Conservation (phyloP, 495 filamentous ascomycete genomes). For the Aspergillus diversus region DNA sequence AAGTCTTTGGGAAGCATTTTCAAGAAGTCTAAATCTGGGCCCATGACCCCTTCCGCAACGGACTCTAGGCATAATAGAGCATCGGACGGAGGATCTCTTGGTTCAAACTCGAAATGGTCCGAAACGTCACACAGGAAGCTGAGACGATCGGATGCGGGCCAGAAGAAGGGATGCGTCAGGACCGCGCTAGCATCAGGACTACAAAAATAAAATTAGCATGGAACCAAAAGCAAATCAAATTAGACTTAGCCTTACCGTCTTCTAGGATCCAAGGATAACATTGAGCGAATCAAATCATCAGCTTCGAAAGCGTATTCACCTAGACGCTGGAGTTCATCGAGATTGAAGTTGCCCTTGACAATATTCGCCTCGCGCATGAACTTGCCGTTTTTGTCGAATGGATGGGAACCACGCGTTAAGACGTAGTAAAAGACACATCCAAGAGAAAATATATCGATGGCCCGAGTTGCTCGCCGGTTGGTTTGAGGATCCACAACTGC, state of each 20-base stretch:
- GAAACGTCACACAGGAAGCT: conserved; percentile 91
- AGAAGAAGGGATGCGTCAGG: conserved; percentile 95
- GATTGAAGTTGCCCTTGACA: conserved; percentile 78
- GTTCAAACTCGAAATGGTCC: conserved; percentile 92
- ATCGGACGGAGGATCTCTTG: conserved; percentile 73
- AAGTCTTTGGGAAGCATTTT: conserved; percentile 75
- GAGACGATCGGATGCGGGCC: conserved; percentile 82
- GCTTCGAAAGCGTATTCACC: conserved; percentile 87
- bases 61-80: conserved; percentile 67
- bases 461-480: conserved; percentile 83
- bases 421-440: conserved; percentile 98
- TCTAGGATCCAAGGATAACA: conserved; percentile 77
- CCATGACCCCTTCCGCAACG: conserved; percentile 54
- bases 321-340: conserved; percentile 69
- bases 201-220: conserved; percentile 20
- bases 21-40: conserved; percentile 74
- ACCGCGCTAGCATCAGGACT: conserved; percentile 74
- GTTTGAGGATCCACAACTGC: conserved; percentile 64
- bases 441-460: conserved; percentile 95
- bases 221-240: conserved; percentile 4
- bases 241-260: conserved; percentile 48
- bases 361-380: conserved; percentile 98
- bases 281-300: conserved; percentile 78
- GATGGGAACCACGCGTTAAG: conserved; percentile 86
- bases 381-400: conserved; percentile 89